Conservation (phyloP, 164 flowering plant species). For the Tinospora cordifolia region DNA sequence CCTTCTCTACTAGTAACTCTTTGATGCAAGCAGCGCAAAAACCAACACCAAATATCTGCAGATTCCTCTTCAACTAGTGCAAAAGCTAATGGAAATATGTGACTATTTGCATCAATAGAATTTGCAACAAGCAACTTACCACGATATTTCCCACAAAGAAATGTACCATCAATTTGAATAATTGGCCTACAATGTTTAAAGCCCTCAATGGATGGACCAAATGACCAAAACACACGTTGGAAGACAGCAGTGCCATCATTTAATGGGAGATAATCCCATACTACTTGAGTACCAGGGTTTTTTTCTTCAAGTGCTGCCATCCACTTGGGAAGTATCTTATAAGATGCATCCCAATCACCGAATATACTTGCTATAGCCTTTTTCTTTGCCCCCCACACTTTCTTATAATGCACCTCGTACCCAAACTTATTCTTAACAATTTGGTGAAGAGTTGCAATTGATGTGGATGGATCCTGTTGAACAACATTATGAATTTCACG, state of each 20-base stretch:
- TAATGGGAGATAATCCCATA: slow-evolving; percentile 1
- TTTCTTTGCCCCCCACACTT: background rate
- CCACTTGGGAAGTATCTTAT: background rate
- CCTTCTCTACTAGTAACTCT: background rate
- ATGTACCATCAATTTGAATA: slow-evolving; percentile 1
- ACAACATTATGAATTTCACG: background rate
- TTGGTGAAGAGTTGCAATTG: background rate
- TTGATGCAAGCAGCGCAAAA: background rate
- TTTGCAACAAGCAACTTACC: slow-evolving; percentile 3
- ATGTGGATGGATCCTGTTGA: background rate
- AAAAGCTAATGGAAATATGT: slow-evolving; percentile 1
- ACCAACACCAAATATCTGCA: background rate
- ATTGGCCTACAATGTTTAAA: background rate
- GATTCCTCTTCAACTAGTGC: slow-evolving; percentile 1
- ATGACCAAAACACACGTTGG: background rate
- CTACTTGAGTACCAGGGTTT: background rate
- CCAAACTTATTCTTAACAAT: background rate
- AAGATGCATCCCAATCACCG: slow-evolving; percentile 4
- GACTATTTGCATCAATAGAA: slow-evolving; percentile 3
- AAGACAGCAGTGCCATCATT: slow-evolving; percentile 2
- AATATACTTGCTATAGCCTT: background rate
- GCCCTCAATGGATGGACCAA: slow-evolving; percentile 5
- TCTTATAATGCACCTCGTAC: background rate
- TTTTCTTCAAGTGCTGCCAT: background rate
- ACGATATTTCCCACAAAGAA: background rate